Base-by-base conservation (phyloP, 352 stramenopile species). In the Plasmopara viticola region DNA sequence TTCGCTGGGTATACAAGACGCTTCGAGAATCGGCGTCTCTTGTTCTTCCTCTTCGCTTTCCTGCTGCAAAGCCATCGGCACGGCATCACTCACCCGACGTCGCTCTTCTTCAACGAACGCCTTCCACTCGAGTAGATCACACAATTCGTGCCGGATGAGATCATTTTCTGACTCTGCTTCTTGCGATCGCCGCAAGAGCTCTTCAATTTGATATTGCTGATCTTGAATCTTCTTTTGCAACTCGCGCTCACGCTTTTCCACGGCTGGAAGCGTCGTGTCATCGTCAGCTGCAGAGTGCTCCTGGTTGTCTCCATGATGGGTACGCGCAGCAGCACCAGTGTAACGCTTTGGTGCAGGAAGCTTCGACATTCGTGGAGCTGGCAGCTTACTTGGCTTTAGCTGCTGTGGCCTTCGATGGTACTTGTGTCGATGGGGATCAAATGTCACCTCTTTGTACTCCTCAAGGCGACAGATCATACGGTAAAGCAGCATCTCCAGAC, bases 381-480 rank as follows among this genome's bases (percentile, higher is more conserved):
- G 66, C 35, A 87, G 50, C 17, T 59, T 69, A 30, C 45, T 68
- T 41, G 60, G 64, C 28, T 66, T 51, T 29, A 56, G 44, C 42
- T 64, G 60, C 12, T 61, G 47, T 46, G 51, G 38, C 13, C 49
- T 51, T 18, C 53, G 42, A 37, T 44, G 54, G 20, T 56, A n/a
- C 29, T 54, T 66, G 25, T 63, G 60, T 44, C 72, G 72, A 20
- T 74, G 56, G 4, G 67, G 70, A 28, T 75, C 64, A 29, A 83
- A 88, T 7, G 78, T 70, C 33, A 84, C 60, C 38, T 81, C 73
- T 47, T 88, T 89, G 46, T 89, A 85, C 53, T 92, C 82, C 64
- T 92, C 82, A 53, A 85, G 88, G 6, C 82, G 75, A 41, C 82
- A 92, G 48, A 92, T 87, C 79, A 92, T 92, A 9, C 82, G 73